These are phyloP conservation scores for Lablab purpureus DNA, from an alignment of 306 rosid genomes.

Conservation along the genomic window DNA sequence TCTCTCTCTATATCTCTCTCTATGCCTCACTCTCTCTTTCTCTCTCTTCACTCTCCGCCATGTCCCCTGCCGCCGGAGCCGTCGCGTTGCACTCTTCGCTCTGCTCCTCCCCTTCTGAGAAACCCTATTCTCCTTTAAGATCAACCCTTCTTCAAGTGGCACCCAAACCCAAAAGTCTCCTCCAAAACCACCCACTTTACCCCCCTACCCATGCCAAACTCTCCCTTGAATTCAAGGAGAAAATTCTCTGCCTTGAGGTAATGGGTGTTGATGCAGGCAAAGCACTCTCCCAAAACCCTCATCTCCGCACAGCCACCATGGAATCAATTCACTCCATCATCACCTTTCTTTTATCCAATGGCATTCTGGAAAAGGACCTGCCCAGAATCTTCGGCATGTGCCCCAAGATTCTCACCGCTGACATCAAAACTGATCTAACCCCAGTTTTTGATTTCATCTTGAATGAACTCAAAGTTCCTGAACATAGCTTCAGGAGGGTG, in stretches of 20 bases:
- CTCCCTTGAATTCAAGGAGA: conserved; percentile 82
- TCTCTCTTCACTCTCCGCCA: conserved; percentile 40
- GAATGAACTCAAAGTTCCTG: conserved; percentile 72
- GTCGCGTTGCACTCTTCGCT: conserved; percentile 63
- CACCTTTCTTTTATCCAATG: conserved; percentile 80
- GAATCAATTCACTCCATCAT: conserved; percentile 71
- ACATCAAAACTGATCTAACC: conserved; percentile 66
- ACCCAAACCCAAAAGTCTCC: conserved; percentile 66
- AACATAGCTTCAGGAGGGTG: conserved; percentile 62
- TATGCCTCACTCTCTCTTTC: background rate
- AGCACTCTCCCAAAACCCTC: conserved; percentile 81
- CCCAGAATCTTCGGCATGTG: conserved; percentile 91
- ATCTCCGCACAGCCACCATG: conserved; percentile 62
- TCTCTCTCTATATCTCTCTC: background rate
- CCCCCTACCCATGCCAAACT: conserved; percentile 62
- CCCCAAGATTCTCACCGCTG: conserved; percentile 78
- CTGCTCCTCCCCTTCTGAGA: conserved; percentile 57
- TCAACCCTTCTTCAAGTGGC: conserved; percentile 48
- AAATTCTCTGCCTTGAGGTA: conserved; percentile 89
- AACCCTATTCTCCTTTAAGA: conserved; percentile 54
- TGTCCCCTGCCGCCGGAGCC: conserved; percentile 54
- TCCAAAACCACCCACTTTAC: conserved; percentile 79
- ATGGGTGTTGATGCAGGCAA: conserved; percentile 90
- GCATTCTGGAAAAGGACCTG: conserved; percentile 70
- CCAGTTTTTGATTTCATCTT: conserved; percentile 80